A percentile compares a stretch with the other conserved stretches of the same genome.
phyloP scores from a whole-genome alignment of 2,329 filamentous ascomycete species.

The Fusarium tupiense region DNA sequence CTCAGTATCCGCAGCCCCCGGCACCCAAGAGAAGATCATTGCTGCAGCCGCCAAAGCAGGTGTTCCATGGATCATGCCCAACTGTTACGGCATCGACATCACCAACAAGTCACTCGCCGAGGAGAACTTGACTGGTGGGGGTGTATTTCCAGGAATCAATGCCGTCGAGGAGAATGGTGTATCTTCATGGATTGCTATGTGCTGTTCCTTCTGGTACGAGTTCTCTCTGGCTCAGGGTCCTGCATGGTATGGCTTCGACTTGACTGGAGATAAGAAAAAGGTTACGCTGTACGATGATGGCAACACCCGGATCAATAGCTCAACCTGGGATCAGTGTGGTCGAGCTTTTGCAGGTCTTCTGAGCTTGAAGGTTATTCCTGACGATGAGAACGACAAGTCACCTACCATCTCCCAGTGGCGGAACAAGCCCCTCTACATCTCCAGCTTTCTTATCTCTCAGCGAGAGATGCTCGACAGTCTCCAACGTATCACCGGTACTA shows the following conservation, averaged over 20 bases:
- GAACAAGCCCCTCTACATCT: slow-evolving; percentile 61
- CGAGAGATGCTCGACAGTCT: slow-evolving; percentile 71
- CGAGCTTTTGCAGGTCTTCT: slow-evolving; percentile 62
- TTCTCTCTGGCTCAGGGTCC: slow-evolving; percentile 56
- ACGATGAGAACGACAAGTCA: slow-evolving; percentile 47
- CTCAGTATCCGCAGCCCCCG: slow-evolving; percentile 51
- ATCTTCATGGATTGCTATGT: slow-evolving; percentile 59
- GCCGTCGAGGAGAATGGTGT: slow-evolving; percentile 53
- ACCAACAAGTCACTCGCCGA: slow-evolving; percentile 50
- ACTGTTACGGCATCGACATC: slow-evolving; percentile 57
- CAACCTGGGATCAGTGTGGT: slow-evolving; percentile 68
- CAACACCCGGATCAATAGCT: slow-evolving; percentile 62
- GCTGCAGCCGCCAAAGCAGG: slow-evolving; percentile 64
- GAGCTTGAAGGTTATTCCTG: slow-evolving; percentile 58
- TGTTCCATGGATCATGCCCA: slow-evolving; percentile 66
- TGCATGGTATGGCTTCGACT: slow-evolving; percentile 60
- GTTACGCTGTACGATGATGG: slow-evolving; percentile 67
- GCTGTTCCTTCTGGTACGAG: slow-evolving; percentile 67
- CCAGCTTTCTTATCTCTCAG: slow-evolving; percentile 68
- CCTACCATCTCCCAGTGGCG: slow-evolving; percentile 43
- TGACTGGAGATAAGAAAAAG: slow-evolving; percentile 47
- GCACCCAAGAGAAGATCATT: slow-evolving; percentile 61
- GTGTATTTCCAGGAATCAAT: slow-evolving; percentile 42
- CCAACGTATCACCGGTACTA: slow-evolving; percentile 66
- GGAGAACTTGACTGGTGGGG: slow-evolving; percentile 44